Evolutionary conservation across 139 green algal genomes (phyloP).

Genomic region (Ostreobium quekettii): DNA sequence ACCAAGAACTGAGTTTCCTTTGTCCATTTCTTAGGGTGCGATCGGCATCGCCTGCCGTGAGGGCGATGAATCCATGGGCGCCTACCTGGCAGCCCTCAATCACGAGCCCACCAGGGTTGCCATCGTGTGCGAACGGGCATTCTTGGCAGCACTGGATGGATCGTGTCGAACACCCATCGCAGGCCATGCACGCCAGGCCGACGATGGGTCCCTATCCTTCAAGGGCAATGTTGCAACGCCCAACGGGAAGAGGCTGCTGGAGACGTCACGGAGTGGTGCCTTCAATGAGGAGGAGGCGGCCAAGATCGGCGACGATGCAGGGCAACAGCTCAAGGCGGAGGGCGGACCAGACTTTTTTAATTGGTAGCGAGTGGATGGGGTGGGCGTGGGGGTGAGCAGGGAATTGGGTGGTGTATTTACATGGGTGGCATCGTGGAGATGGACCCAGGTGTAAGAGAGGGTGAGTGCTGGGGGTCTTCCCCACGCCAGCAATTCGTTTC

Average conservation of each 20-base stretch:
- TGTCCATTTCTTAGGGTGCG: conserved; percentile 70
- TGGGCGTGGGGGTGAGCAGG: too few relatives aligned
- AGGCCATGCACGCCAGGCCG: conserved; percentile 40
- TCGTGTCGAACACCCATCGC: conserved; percentile 98
- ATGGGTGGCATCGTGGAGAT: too few relatives aligned
- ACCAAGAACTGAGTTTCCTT: too few relatives aligned
- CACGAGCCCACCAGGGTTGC: conserved; percentile 95
- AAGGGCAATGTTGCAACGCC: conserved; percentile 78
- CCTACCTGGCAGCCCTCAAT: conserved; percentile 83
- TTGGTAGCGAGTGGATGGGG: too few relatives aligned
- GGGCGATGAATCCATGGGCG: conserved; percentile 52
- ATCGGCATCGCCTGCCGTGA: conserved; percentile 96
- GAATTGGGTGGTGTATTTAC: too few relatives aligned
- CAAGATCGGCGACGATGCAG: conserved; percentile 56
- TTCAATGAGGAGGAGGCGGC: conserved; percentile 53
- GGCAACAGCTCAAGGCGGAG: conserved; percentile 70
- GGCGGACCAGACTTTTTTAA: conserved; percentile 69
- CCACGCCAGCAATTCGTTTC: too few relatives aligned
- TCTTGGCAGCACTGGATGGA: conserved; percentile 91
- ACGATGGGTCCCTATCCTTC: conserved; percentile 71
- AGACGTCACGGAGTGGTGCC: conserved; percentile 38
- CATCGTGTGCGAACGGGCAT: conserved; percentile 87
- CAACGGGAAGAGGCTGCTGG: conserved; percentile 76
- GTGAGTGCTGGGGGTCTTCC: too few relatives aligned
- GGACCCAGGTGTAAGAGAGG: too few relatives aligned